phyloP scores from a whole-genome alignment of 148 eudicot genomes.

The Diospyros kaki region DNA sequence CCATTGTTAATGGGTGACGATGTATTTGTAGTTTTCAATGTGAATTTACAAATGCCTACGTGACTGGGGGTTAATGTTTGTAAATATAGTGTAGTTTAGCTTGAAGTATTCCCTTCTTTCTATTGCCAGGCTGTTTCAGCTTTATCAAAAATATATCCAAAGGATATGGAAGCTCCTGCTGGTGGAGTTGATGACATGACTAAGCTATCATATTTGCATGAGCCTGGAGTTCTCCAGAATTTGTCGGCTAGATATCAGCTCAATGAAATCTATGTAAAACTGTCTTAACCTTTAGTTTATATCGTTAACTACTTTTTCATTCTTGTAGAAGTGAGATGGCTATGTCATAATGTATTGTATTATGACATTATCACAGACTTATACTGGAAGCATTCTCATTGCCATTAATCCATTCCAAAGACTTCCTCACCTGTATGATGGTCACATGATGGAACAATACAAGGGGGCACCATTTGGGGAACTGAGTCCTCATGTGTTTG shows the following conservation, averaged over 20 bases:
- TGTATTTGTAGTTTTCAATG: background rate
- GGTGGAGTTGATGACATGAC: conserved; percentile 98
- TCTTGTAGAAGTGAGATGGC: conserved; percentile 31
- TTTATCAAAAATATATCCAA: conserved; percentile 57
- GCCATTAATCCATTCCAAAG: conserved; percentile 96
- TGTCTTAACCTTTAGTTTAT: conserved; percentile 10
- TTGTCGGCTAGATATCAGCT: conserved; percentile 67
- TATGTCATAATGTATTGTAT: conserved; percentile 36
- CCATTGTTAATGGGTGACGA: background rate
- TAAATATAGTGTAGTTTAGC: background rate
- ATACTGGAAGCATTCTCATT: conserved; percentile 85
- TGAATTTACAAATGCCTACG: background rate
- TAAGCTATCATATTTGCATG: conserved; percentile 80
- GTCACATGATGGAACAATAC: conserved; percentile 88
- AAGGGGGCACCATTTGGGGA: conserved; percentile 83
- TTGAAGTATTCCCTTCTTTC: background rate
- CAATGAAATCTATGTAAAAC: conserved; percentile 84
- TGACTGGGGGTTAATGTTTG: conserved; percentile 1
- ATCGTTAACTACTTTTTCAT: conserved; percentile 10
- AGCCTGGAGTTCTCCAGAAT: conserved; percentile 90
- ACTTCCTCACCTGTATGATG: conserved; percentile 77
- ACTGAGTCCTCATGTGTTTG: conserved; percentile 89
- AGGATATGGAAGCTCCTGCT: conserved; percentile 83
- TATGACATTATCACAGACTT: conserved; percentile 73
- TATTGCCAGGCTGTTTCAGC: conserved; percentile 39